A percentile compares a stretch with the other conserved stretches of the same genome.
Evolutionary conservation across 2,329 filamentous ascomycete species (phyloP).

Genomic region (Ceratocystis smalleyi): DNA sequence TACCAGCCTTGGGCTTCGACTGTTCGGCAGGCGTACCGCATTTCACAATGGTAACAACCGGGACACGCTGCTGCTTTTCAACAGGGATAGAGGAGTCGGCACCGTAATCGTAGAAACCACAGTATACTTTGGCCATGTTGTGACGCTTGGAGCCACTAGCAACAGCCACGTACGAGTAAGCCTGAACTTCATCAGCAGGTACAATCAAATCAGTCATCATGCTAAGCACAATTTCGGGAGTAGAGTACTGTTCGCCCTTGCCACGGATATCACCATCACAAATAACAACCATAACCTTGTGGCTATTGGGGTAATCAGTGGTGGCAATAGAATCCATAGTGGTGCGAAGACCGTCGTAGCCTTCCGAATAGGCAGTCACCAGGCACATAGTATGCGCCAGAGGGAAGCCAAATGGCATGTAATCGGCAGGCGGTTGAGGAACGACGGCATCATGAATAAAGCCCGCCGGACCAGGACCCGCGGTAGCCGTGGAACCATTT

Average conservation of each 20-base stretch:
- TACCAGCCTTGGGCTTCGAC: constrained; percentile 72
- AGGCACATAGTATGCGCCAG: constrained; percentile 86
- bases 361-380: constrained; percentile 94
- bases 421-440: constrained; percentile 88
- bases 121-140: constrained; percentile 98
- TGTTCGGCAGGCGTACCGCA: constrained; percentile 84
- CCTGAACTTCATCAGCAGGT: constrained; percentile 63
- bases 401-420: constrained; percentile 93
- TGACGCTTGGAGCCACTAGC: constrained; percentile 91
- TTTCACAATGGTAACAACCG: constrained; percentile 94
- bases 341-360: constrained; percentile 77
- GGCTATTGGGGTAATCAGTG: constrained; percentile 97
- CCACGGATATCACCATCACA: constrained; percentile 98
- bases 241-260: constrained; percentile 70
- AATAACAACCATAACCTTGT: constrained; percentile 90
- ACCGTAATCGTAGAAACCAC: constrained; percentile 96
- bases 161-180: constrained; percentile 93
- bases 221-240: constrained; percentile 72
- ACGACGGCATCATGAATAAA: constrained; percentile 95
- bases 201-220: constrained; percentile 93
- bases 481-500: constrained; percentile 39
- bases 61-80: constrained; percentile 89
- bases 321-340: constrained; percentile 92
- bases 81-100: constrained; percentile 58
- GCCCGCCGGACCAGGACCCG: constrained; percentile 70